Evolutionary conservation across 208 protist genomes (phyloP), one percentile per base, ranked within the genome.

Genomic region (Angomonas ambiguus): DNA sequence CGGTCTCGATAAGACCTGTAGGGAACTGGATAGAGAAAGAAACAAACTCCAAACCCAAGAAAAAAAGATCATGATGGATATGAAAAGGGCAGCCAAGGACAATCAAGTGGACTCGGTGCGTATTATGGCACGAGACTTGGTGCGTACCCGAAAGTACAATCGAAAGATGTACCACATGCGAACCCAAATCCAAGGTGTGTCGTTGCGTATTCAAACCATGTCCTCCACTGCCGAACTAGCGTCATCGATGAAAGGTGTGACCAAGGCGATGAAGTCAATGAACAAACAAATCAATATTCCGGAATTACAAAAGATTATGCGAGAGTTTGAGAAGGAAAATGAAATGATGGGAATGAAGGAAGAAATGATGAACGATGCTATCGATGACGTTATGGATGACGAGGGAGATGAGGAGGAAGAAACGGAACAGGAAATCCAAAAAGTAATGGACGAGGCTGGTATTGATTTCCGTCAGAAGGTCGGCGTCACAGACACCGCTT

Each of bases 331-430:
- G 79, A 94, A 97, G 83, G 86, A 98, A 75, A 97, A 95, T 75
- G 95, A 98, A 60, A 91, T 97, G 76, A 98, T 98, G 95, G 95
- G 96, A 33, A 98, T 98, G 96, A 99, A 99, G 87, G 93, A 98
- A 67, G 98, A 99, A 57, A 98, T 99, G 96, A 98, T 99, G 95
- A 87, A 85, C 63, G 97, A 98, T 72, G 85, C 85, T 32, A 85
- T 97, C 42, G 94, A 97, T 67, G 87, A 94, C 56, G 89, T 85
- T 35, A 90, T 97, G 81, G 89, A 97, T 57, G 89, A 95, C 27
- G 89, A 95, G n/a, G 92, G 85, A 45, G 84, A 86, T 51, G 90
- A 96, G 75, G 90, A 97, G 72, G 92, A 85, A 32, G 90, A 97
- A 65, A 95, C 90, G 8, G 92, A 97, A 66, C 65, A 84, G 38